A percentile compares a stretch with the other conserved stretches of the same genome.
Evolutionary conservation across 371 early-diverging fungal species (phyloP).

Genomic region (Choanephora cucurbitarum): DNA sequence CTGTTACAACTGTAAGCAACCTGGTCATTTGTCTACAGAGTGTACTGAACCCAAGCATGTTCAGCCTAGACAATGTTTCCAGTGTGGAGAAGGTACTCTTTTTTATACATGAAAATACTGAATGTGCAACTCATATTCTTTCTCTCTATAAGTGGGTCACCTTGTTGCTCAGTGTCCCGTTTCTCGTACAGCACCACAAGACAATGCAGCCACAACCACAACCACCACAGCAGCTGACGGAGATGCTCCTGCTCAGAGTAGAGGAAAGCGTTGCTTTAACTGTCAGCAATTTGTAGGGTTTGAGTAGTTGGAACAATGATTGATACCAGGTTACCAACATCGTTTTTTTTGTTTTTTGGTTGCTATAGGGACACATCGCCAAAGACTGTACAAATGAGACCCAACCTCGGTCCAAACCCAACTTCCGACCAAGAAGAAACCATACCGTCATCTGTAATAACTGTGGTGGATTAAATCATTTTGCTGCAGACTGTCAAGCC

Average conservation of each 20-base stretch:
- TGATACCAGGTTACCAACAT: too few species aligned
- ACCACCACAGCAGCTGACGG: too few species aligned
- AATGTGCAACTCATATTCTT: neutral
- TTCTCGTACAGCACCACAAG: conserved; percentile 14
- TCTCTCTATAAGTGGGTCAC: conserved; percentile 53
- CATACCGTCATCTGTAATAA: conserved; percentile 55
- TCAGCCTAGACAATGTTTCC: conserved; percentile 61
- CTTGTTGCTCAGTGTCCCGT: conserved; percentile 60
- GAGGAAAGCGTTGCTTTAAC: conserved; percentile 45
- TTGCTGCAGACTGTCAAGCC: conserved; percentile 68
- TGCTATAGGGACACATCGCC: conserved; percentile 61
- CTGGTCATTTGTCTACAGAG: conserved; percentile 60
- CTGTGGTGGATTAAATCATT: conserved; percentile 62
- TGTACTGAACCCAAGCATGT: conserved; percentile 57
- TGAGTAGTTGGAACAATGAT: neutral
- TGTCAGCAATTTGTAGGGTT: conserved; percentile 58
- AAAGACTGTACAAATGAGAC: conserved; percentile 51
- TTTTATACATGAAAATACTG: too few species aligned
- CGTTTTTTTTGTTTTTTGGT: too few species aligned
- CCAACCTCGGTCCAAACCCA: conserved; percentile 18
- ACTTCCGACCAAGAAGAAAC: conserved; percentile 2
- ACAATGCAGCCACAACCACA: too few species aligned
- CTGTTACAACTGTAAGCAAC: conserved; percentile 63
- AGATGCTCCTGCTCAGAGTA: too few species aligned
- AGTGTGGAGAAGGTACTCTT: conserved; percentile 59